Evolutionary conservation across 345 rosid genomes (phyloP).

Genomic region (Salix brachista): DNA sequence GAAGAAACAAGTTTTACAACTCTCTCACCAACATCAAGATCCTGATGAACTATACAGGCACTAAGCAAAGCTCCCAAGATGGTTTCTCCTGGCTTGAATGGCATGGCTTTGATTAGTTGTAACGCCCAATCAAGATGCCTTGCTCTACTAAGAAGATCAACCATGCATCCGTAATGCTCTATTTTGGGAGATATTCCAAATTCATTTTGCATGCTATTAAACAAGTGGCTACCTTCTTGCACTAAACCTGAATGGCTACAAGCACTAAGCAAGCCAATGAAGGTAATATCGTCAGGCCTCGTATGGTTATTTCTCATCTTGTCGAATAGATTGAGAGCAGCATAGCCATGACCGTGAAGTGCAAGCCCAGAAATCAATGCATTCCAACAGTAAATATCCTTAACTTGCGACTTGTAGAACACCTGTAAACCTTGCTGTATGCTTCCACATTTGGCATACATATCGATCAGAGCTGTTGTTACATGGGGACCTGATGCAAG

Average conservation of each 20-base stretch:
- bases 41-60: conserved; percentile 26
- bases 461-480: conserved; percentile 21
- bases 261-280: conserved; percentile 25
- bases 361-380: conserved; percentile 21
- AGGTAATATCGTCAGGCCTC: conserved; percentile 20
- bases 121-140: conserved; percentile 12
- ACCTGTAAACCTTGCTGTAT: conserved; percentile 9
- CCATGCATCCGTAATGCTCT: conserved; percentile 31
- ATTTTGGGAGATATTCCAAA: conserved; percentile 20
- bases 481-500: conserved; percentile 20
- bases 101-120: conserved; percentile 18
- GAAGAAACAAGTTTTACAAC: conserved; percentile 10
- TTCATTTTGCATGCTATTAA: conserved; percentile 18
- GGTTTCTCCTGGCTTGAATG: conserved; percentile 25
- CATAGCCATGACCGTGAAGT: conserved; percentile 22
- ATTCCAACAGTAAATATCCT: conserved; percentile 31
- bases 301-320: conserved; percentile 4
- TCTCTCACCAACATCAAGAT: conserved; percentile 18
- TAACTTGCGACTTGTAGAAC: conserved; percentile 16
- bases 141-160: conserved; percentile 25
- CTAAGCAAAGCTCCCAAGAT: conserved; percentile 29
- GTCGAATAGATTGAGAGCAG: conserved; percentile 16
- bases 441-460: conserved; percentile 33
- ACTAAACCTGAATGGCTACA: conserved; percentile 30
- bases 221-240: conserved; percentile 21